Conservation (phyloP, 495 filamentous ascomycete genomes). For the Hyphodiscus hymeniophilus region DNA sequence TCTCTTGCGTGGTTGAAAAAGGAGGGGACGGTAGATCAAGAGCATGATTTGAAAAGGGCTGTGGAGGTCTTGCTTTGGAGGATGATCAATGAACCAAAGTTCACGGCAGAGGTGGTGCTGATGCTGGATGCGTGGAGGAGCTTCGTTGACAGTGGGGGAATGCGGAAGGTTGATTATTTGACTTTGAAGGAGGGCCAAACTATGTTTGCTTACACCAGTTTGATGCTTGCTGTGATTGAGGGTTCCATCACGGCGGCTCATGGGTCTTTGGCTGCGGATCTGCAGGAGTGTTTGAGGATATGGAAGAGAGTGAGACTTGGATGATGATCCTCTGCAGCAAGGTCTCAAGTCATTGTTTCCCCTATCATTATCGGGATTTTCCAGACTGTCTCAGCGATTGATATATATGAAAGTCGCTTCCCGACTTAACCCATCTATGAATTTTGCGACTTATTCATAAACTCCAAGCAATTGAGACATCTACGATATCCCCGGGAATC, state of each 20-base stretch:
- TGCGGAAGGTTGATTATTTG: conserved; percentile 43
- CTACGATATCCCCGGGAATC: no score
- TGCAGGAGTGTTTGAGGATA: conserved; percentile 52
- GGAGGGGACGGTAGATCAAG: conserved; percentile 21
- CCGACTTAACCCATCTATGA: no score
- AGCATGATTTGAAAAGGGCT: conserved; percentile 28
- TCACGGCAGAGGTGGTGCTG: conserved; percentile 32
- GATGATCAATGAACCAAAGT: conserved; percentile 44
- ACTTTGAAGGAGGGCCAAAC: conserved; percentile 33
- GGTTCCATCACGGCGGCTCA: conserved; percentile 37
- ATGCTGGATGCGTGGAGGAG: conserved; percentile 50
- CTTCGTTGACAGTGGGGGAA: conserved; percentile 50
- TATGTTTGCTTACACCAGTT: conserved; percentile 43
- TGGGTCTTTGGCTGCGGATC: conserved; percentile 46
- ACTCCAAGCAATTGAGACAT: no score
- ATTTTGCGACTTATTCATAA: no score
- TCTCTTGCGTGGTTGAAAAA: conserved; percentile 37
- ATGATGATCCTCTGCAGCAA: conserved; percentile 21
- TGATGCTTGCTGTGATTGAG: conserved; percentile 42
- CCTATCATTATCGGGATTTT: no score
- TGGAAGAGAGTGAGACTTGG: conserved; percentile 52
- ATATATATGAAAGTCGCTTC: no score
- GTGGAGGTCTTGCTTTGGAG: conserved; percentile 43
- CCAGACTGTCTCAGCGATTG: no score
- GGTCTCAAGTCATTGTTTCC: no score